Percentiles rank a stretch among this genome's conserved stretches.
Evolutionary conservation across 306 rosid species (phyloP).

Genomic region (Quercus glauca): DNA sequence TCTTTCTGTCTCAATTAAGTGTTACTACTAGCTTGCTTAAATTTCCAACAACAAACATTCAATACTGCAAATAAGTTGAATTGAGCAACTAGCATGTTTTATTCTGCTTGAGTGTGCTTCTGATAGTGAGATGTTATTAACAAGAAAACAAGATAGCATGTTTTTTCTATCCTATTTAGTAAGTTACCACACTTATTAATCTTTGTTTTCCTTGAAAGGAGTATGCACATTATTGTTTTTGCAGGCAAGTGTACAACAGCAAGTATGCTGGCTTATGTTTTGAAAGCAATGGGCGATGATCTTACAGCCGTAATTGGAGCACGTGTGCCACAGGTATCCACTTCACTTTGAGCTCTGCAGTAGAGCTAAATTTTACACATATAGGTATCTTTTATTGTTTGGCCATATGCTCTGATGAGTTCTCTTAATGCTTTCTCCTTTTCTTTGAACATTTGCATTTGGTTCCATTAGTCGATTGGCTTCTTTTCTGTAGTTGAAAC

Average conservation of each 20-base stretch:
- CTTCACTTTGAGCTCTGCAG: not conserved
- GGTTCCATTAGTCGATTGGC: not conserved
- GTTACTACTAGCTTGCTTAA: not conserved
- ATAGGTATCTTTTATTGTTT: not conserved
- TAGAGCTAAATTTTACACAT: not conserved
- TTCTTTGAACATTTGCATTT: not conserved
- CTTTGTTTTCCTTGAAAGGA: not conserved
- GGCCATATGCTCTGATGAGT: not conserved
- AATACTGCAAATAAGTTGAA: not conserved
- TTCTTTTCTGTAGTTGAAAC: not conserved
- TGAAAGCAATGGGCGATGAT: constrained; percentile 24
- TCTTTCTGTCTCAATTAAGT: too few relatives aligned
- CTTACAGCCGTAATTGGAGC: constrained; percentile 34
- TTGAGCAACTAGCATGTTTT: not conserved
- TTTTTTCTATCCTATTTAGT: not conserved
- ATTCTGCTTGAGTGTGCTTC: too few relatives aligned
- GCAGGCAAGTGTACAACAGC: constrained; percentile 39
- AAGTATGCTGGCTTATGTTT: constrained; percentile 36
- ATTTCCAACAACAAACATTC: not conserved
- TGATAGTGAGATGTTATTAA: too few relatives aligned
- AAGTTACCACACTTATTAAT: not conserved
- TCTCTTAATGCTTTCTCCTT: not conserved
- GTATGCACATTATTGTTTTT: not conserved
- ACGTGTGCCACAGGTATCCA: constrained; percentile 29
- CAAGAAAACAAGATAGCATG: too few relatives aligned